Conservation (phyloP, 2,329 filamentous ascomycete species). For the Cucurbitaria berberidis region DNA sequence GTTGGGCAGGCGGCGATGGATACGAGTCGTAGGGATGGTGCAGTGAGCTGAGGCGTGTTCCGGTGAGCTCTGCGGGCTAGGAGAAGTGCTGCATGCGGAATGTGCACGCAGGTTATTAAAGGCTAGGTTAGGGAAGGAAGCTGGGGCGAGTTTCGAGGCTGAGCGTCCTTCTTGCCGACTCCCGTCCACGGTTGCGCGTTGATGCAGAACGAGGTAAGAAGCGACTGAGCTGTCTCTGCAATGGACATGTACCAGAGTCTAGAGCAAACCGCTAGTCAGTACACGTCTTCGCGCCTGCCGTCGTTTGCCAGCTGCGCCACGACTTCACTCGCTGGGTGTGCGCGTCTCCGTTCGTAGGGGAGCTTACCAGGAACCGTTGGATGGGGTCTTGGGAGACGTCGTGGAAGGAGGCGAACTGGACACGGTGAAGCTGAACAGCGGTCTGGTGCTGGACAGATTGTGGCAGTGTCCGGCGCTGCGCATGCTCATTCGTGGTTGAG, state of each 20-base stretch:
- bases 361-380: constrained; percentile 5
- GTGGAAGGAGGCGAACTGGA: neutral
- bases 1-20: constrained; percentile 32
- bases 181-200: neutral
- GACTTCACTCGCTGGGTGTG: neutral
- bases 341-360: neutral
- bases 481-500: constrained; percentile 11
- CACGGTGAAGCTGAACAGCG: constrained; percentile 4
- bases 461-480: constrained; percentile 13
- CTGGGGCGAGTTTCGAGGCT: constrained; percentile 5
- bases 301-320: constrained; percentile 1
- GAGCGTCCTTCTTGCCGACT: neutral
- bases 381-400: neutral
- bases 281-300: neutral
- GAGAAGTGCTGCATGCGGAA: constrained; percentile 31
- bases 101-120: constrained; percentile 14
- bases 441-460: constrained; percentile 1
- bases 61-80: constrained; percentile 29
- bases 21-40: constrained; percentile 35
- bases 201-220: neutral
- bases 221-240: neutral
- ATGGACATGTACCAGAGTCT: neutral
- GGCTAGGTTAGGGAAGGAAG: neutral
- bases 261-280: neutral
- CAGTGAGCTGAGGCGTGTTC: constrained; percentile 37